Conservation (phyloP, 2,329 filamentous ascomycete species). For the Neofusicoccum laricinum region DNA sequence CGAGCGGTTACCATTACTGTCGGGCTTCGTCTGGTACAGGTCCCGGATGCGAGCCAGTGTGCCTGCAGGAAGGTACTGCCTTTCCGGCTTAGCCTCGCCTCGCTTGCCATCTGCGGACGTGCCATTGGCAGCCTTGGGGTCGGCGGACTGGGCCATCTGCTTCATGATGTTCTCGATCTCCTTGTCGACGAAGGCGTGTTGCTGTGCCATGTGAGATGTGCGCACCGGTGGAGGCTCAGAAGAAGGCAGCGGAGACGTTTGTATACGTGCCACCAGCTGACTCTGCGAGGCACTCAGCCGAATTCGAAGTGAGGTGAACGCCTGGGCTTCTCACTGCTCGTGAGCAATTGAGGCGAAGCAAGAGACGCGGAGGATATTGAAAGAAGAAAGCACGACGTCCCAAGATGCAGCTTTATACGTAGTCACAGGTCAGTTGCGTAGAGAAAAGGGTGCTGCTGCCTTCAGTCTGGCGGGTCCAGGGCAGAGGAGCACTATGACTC, state of each 20-base stretch:
- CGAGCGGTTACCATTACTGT: constrained; percentile 3
- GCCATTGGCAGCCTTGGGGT: background rate
- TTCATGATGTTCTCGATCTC: background rate
- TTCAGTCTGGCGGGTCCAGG: background rate
- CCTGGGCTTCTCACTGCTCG: too few species aligned
- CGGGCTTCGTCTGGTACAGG: constrained; percentile 15
- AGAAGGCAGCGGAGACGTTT: background rate
- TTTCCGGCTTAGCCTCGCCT: background rate
- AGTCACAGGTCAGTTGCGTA: background rate
- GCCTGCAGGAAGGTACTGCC: background rate
- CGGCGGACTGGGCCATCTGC: background rate
- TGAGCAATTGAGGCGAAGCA: too few species aligned
- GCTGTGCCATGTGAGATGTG: background rate
- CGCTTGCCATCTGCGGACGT: background rate
- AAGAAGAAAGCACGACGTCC: background rate
- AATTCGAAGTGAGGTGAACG: too few species aligned
- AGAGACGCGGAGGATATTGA: background rate
- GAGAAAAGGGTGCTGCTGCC: background rate
- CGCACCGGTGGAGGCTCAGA: too few species aligned
- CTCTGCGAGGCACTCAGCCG: too few species aligned
- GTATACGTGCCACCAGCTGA: too few species aligned
- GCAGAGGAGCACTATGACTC: background rate
- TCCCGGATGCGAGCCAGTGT: constrained; percentile 7
- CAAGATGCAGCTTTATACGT: background rate
- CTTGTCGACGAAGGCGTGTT: background rate